These are phyloP conservation scores for Gryganskiella cystojenkinii DNA, from an alignment of 192 early-diverging fungal species.

Conservation along the genomic window DNA sequence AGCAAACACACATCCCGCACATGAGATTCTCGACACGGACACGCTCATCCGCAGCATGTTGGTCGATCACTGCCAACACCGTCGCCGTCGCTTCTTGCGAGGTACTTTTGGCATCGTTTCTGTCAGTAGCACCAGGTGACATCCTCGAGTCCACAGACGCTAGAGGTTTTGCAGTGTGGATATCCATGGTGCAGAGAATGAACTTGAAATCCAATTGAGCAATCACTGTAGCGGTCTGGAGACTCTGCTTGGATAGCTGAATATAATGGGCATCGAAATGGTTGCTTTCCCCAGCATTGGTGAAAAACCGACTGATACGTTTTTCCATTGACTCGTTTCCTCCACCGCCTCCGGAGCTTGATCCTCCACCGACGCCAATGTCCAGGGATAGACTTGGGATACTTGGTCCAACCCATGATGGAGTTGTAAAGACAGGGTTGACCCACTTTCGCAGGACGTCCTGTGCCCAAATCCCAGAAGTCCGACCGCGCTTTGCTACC, in stretches of 20 bases:
- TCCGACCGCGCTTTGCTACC: constrained; percentile 2
- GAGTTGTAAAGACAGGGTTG: constrained; percentile 46
- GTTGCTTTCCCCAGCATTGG: background rate
- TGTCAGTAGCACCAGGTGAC: no score
- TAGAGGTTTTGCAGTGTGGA: no score
- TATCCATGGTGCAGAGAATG: constrained; percentile 58
- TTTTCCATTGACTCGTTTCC: constrained; percentile 1
- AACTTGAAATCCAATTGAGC: constrained; percentile 78
- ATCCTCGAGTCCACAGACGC: no score
- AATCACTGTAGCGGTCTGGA: constrained; percentile 59
- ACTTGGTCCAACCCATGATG: background rate
- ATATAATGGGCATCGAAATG: constrained; percentile 18
- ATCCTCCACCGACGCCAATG: background rate
- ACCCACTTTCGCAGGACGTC: constrained; percentile 50
- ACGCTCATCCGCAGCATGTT: constrained; percentile 86
- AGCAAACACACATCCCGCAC: constrained; percentile 34
- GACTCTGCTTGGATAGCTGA: constrained; percentile 55
- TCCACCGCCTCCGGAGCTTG: background rate
- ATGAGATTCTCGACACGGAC: constrained; percentile 71
- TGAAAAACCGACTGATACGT: constrained; percentile 40
- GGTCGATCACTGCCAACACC: constrained; percentile 71
- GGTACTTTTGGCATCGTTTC: background rate
- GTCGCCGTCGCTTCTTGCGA: background rate
- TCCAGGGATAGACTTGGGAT: constrained; percentile 29
- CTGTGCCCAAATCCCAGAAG: constrained; percentile 51